These are phyloP conservation scores for Lasiodiplodia sp. DNA, from an alignment of 2,329 filamentous ascomycete genomes.

Conservation along the genomic window DNA sequence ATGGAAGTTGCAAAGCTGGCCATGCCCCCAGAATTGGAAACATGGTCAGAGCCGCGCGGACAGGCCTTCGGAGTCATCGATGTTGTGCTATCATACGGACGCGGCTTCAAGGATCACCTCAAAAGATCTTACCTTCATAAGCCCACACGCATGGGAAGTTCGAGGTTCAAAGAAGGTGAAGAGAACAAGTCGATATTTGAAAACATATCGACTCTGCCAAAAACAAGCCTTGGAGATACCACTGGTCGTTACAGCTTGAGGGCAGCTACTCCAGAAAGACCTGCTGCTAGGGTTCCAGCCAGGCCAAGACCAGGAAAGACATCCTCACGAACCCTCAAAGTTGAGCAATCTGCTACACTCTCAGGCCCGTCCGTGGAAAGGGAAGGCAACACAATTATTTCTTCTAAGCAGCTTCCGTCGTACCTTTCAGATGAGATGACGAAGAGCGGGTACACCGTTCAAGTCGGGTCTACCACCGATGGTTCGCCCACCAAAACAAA, in stretches of 20 bases:
- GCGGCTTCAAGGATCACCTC: conserved; percentile 24
- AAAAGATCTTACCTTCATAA: conserved; percentile 3
- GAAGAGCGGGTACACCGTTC: conserved; percentile 1
- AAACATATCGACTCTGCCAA: not conserved
- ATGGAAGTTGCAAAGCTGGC: conserved; percentile 44
- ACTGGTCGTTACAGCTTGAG: not conserved
- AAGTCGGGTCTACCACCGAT: not conserved
- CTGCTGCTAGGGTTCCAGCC: not conserved
- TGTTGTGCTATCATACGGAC: conserved; percentile 37
- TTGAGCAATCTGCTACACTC: not conserved
- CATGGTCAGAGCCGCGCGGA: conserved; percentile 42
- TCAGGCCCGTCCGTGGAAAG: not conserved
- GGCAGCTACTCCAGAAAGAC: not conserved
- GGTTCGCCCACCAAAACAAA: not conserved
- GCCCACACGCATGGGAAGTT: conserved; percentile 11
- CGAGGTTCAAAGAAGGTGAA: not conserved
- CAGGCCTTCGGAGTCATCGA: conserved; percentile 48
- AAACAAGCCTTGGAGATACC: too few species aligned
- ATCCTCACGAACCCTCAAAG: not conserved
- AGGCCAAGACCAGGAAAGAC: not conserved
- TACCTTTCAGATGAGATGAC: not conserved
- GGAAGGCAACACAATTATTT: not conserved
- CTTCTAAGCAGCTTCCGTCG: conserved; percentile 8
- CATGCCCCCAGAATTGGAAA: conserved; percentile 45
- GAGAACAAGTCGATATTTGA: not conserved